Base-by-base conservation (phyloP, 164 flowering plant species). In the Platanus orientalis region DNA sequence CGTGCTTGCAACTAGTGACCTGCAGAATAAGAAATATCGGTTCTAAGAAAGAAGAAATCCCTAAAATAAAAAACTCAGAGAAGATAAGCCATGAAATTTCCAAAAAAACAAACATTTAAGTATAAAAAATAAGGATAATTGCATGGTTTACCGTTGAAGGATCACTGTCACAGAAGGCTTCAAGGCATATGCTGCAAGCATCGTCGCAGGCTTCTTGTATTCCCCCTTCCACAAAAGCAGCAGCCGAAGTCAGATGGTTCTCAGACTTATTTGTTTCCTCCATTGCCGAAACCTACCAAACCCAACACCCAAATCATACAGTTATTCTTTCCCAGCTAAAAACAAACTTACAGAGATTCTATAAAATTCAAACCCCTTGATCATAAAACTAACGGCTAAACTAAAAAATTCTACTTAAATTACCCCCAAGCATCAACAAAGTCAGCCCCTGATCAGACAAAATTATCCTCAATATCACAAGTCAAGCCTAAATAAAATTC, bases 181-280 rank as follows among this genome's bases (percentile, higher is more conserved):
- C 98, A 19, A 94, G 95, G 74, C 98, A 94, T 64, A 94, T 94
- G 79, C 98, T 94, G 72, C 98, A 94, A 54, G 98, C 87, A 81
- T 94, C 98, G 58, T 91, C 98, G 73, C 95, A 94, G 7, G 97
- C 97, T 10, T 92, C 99, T 58, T 92, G 99, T 63, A 92, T 76
- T 61, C 99, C 97, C 1, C 99, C 98, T 65, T 91, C 95, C 29
- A 94, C 98, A 67, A 94, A 94, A 64, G 96, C 98, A 24, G 93
- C 96, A 42, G 96, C 96, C 2, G 97, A 89, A 23, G 92, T 82
- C 73, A 86, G 61, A 73, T 84, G 92, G 61, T 59, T 69, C 57
- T 84, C 96, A 54, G 66, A 53, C 70, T 77, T 77, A 62, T 70
- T 68, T 24, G 23, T 74, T 73, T 80, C 90, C 24, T 89, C 90